Percentiles rank a stretch among this genome's conserved stretches.
phyloP scores from a whole-genome alignment of 139 green algal genomes.

The Chlamydomonas schloesseri region DNA sequence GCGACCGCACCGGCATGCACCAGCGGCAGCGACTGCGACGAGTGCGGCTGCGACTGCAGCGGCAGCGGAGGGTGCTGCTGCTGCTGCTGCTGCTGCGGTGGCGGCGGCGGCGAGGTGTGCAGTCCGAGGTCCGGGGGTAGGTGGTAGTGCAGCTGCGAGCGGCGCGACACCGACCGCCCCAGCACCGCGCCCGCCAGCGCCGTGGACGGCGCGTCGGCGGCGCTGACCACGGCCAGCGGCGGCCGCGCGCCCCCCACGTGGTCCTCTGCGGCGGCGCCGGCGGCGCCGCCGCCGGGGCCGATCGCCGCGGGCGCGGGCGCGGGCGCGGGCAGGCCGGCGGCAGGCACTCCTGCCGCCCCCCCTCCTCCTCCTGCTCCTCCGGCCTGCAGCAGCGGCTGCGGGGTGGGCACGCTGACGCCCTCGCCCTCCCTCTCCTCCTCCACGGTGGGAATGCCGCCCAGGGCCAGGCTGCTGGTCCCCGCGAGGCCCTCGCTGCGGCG shows the following conservation, averaged over 20 bases:
- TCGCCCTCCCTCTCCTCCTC: slow-evolving; percentile 20
- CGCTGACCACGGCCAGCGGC: neutral
- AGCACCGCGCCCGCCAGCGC: slow-evolving; percentile 17
- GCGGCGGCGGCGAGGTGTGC: neutral
- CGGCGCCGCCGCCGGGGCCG: too few species aligned
- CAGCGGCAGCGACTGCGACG: too few species aligned
- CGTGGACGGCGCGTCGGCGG: neutral
- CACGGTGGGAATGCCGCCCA: neutral
- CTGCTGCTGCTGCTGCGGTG: too few species aligned
- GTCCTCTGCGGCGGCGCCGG: neutral
- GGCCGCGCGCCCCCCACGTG: neutral
- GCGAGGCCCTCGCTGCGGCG: neutral
- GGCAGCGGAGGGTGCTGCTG: too few species aligned
- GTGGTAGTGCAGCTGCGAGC: neutral
- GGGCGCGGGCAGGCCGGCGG: too few species aligned
- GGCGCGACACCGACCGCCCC: slow-evolving; percentile 14
- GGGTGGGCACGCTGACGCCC: neutral
- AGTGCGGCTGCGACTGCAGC: too few species aligned
- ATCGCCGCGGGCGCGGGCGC: too few species aligned
- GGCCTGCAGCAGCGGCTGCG: neutral
- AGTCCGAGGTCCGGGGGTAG: neutral
- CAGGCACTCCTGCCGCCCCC: too few species aligned
- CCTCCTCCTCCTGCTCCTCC: too few species aligned
- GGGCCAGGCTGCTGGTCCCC: neutral
- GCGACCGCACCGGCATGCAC: too few species aligned